Conservation (phyloP, 1,284 basidiomycete species). For the Sanghuangporus baumii region DNA sequence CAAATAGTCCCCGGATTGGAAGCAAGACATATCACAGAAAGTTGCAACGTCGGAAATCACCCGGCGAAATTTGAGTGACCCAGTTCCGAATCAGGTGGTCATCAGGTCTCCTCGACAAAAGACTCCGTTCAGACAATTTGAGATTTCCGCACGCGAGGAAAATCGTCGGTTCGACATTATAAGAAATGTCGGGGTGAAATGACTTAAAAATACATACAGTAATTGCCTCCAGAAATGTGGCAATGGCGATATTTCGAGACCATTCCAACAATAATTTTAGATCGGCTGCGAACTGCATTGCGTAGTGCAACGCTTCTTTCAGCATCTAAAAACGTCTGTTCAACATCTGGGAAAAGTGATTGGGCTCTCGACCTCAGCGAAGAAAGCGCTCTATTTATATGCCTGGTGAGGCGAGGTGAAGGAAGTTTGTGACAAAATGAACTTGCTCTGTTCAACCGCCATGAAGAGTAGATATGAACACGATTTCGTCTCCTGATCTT, state of each 20-base stretch:
- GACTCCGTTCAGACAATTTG: neutral
- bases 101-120: neutral
- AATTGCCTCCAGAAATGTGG: neutral
- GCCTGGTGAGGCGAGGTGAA: no score
- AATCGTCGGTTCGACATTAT: slow-evolving; percentile 3
- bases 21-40: neutral
- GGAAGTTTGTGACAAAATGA: no score
- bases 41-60: neutral
- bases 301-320: neutral
- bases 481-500: slow-evolving; percentile 81
- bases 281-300: neutral
- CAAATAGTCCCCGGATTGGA: neutral
- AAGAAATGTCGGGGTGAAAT: neutral
- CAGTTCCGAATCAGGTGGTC: neutral
- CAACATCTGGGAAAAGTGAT: neutral
- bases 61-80: neutral
- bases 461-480: slow-evolving; percentile 95
- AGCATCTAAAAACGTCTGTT: neutral
- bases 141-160: neutral
- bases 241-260: neutral
- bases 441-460: slow-evolving; percentile 55
- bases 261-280: neutral
- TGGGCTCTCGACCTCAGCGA: no score
- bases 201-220: neutral
- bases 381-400: no score